Conservation (phyloP, 805 yeast species). For the Scheffersomyces coipomensis region DNA sequence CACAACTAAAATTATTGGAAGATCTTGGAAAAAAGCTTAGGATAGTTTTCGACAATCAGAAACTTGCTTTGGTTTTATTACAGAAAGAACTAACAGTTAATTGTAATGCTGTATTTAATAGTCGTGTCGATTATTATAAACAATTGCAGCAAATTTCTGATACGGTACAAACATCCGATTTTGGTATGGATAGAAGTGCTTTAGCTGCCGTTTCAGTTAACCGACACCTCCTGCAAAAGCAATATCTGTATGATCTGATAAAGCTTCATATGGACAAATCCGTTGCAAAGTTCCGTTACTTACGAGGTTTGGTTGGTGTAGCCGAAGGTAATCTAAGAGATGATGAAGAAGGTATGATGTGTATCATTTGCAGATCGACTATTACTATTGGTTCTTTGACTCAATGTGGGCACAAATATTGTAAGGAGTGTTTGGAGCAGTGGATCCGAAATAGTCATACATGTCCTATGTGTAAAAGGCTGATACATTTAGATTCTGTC, state of each 20-base stretch:
- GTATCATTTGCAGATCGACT: conserved; percentile 75
- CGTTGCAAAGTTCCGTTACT: conserved; percentile 34
- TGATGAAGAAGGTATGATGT: conserved; percentile 45
- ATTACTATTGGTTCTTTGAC: conserved; percentile 78
- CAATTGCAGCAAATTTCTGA: conserved; percentile 87
- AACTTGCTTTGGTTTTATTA: conserved; percentile 35
- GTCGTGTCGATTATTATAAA: conserved; percentile 77
- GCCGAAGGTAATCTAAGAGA: conserved; percentile 7
- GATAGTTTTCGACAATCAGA: conserved; percentile 41
- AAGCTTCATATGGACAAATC: conserved; percentile 21
- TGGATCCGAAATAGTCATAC: conserved; percentile 61
- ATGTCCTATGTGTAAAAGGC: conserved; percentile 83
- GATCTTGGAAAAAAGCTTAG: conserved; percentile 21
- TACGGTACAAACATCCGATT: conserved; percentile 51
- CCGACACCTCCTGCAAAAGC: background rate
- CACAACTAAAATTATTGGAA: conserved; percentile 18
- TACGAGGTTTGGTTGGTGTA: conserved; percentile 21
- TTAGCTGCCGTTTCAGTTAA: background rate
- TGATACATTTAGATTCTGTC: conserved; percentile 48
- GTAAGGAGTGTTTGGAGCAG: conserved; percentile 71
- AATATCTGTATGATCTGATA: background rate
- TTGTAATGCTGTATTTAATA: conserved; percentile 68
- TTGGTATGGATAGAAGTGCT: background rate
- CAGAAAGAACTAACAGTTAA: conserved; percentile 50
- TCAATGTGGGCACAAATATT: conserved; percentile 89